Percentiles rank a stretch among this genome's conserved stretches.
Evolutionary conservation across 352 stramenopile species (phyloP).

Genomic region (Phytopythium sindhum): DNA sequence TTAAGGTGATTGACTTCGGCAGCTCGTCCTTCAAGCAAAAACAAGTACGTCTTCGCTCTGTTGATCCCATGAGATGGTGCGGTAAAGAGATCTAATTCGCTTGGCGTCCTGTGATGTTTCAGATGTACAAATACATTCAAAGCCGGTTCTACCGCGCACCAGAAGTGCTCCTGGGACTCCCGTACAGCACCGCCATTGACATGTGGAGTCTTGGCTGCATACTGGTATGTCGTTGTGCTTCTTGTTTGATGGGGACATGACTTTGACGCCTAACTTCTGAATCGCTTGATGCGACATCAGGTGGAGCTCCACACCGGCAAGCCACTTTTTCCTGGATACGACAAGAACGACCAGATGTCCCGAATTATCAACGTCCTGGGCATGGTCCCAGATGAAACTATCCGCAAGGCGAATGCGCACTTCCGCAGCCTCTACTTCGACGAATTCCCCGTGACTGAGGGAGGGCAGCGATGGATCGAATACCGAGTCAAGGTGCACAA

Average conservation of each 20-base stretch:
- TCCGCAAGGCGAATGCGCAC: slow-evolving; percentile 83
- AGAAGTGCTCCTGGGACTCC: slow-evolving; percentile 83
- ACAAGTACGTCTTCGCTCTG: slow-evolving; percentile 32
- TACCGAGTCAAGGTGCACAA: slow-evolving; percentile 73
- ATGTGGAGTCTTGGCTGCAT: slow-evolving; percentile 91
- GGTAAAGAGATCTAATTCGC: slow-evolving; percentile 2
- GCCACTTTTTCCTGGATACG: slow-evolving; percentile 94
- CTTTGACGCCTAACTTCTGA: neutral
- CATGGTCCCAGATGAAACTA: slow-evolving; percentile 90
- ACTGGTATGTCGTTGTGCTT: slow-evolving; percentile 30
- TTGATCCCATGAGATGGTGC: neutral
- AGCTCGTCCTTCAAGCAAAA: slow-evolving; percentile 95
- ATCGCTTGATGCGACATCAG: neutral
- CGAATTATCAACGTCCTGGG: slow-evolving; percentile 95
- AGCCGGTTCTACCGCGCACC: slow-evolving; percentile 96
- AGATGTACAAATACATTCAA: slow-evolving; percentile 98
- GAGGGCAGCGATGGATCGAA: slow-evolving; percentile 48
- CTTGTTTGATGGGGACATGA: neutral
- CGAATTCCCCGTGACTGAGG: slow-evolving; percentile 61
- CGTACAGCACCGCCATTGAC: slow-evolving; percentile 83
- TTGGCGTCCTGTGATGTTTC: neutral
- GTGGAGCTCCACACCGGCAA: slow-evolving; percentile 98
- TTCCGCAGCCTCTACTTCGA: slow-evolving; percentile 92
- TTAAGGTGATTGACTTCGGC: slow-evolving; percentile 99
- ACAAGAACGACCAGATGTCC: slow-evolving; percentile 97